A percentile compares a stretch with the other conserved stretches of the same genome.
These are phyloP conservation scores for barrel medic (Medicago truncatula) DNA, from an alignment of 306 rosid genomes.

Conservation along the genomic window DNA sequence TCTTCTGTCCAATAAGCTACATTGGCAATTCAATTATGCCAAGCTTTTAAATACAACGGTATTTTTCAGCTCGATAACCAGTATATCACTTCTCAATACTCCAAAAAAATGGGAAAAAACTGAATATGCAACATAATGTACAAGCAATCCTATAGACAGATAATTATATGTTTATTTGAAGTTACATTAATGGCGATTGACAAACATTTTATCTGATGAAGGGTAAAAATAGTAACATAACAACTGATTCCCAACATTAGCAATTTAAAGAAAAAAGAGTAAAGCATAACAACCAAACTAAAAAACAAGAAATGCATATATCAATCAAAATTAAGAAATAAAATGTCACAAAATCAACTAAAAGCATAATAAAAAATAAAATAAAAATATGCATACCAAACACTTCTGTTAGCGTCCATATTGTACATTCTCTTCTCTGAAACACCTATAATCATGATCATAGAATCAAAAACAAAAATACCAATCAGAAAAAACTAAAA, in stretches of 20 bases:
- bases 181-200: neutral
- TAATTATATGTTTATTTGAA: neutral
- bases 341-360: neutral
- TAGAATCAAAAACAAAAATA: slow-evolving; percentile 27
- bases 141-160: neutral
- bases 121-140: neutral
- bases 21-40: too few relatives aligned
- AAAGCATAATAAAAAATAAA: neutral
- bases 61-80: neutral
- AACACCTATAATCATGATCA: slow-evolving; percentile 50
- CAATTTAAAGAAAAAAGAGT: neutral
- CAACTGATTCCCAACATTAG: too few relatives aligned
- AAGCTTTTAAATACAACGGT: too few relatives aligned
- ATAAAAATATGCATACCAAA: slow-evolving; percentile 44
- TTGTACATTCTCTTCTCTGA: slow-evolving; percentile 44
- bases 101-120: neutral
- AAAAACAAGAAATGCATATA: slow-evolving; percentile 8
- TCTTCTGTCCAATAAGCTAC: too few relatives aligned
- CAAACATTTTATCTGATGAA: too few relatives aligned
- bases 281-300: slow-evolving; percentile 2
- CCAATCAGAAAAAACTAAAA: slow-evolving; percentile 8
- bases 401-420: slow-evolving; percentile 32
- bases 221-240: too few relatives aligned
- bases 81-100: neutral
- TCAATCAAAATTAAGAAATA: neutral